Evolutionary conservation across 208 protist species (phyloP).

Genomic region (Leptomonas pyrrhocoris): DNA sequence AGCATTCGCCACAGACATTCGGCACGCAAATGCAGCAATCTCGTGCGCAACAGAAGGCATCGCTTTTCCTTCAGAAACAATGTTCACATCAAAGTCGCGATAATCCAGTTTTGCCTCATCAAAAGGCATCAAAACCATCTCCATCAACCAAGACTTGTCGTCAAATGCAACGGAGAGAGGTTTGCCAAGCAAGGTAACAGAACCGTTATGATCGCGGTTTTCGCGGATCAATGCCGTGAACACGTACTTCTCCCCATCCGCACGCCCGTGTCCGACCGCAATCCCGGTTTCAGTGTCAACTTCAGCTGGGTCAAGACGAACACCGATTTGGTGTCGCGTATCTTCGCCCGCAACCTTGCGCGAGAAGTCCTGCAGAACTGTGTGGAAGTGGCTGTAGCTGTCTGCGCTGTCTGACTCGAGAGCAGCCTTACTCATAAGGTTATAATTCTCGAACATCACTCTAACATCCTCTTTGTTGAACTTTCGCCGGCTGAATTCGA

Average conservation of each 20-base stretch:
- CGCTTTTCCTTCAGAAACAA: constrained; percentile 83
- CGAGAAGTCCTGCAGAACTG: constrained; percentile 86
- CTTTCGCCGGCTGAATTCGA: constrained; percentile 87
- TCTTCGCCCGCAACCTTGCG: constrained; percentile 89
- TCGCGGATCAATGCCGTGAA: constrained; percentile 83
- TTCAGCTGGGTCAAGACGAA: constrained; percentile 88
- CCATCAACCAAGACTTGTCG: constrained; percentile 90
- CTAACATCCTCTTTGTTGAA: constrained; percentile 88
- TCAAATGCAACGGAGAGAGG: constrained; percentile 74
- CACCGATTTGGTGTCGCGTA: constrained; percentile 88
- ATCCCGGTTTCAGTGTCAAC: constrained; percentile 81
- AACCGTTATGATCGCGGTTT: constrained; percentile 77
- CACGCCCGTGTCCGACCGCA: constrained; percentile 78
- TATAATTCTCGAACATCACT: constrained; percentile 93
- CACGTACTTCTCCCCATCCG: constrained; percentile 86
- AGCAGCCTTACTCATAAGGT: constrained; percentile 82
- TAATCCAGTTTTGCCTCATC: constrained; percentile 87
- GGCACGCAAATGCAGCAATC: constrained; percentile 81
- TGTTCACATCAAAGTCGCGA: constrained; percentile 86
- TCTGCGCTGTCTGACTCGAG: constrained; percentile 78
- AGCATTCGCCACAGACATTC: constrained; percentile 85
- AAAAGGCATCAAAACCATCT: constrained; percentile 90
- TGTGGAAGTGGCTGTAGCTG: constrained; percentile 91
- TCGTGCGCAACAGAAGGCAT: constrained; percentile 87
- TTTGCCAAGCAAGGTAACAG: constrained; percentile 79